A percentile compares a stretch with the other conserved stretches of the same genome.
phyloP scores from a whole-genome alignment of 2,329 filamentous ascomycete species.

The Trichoderma sp. region DNA sequence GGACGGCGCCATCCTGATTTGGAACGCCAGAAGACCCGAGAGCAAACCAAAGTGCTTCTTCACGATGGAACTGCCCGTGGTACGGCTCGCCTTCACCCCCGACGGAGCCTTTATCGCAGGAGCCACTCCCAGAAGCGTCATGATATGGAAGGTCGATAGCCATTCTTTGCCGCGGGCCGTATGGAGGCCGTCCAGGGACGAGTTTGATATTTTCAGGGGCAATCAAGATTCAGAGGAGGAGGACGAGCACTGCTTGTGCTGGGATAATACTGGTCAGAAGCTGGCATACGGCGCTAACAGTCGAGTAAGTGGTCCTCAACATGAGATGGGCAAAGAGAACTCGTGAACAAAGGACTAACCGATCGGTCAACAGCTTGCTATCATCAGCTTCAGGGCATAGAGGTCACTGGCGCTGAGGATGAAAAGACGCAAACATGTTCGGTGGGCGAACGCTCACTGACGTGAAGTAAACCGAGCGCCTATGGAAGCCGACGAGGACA shows the following conservation, averaged over 20 bases:
- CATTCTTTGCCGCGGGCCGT: conserved; percentile 60
- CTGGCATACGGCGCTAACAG: conserved; percentile 66
- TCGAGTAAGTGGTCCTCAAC: conserved; percentile 53
- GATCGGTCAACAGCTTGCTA: conserved; percentile 45
- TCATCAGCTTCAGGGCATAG: conserved; percentile 54
- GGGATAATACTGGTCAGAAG: conserved; percentile 64
- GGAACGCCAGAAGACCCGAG: conserved; percentile 60
- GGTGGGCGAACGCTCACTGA: conserved; percentile 2
- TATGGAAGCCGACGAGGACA: neutral
- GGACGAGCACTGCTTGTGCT: conserved; percentile 62
- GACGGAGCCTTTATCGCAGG: conserved; percentile 66
- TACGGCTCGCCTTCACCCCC: conserved; percentile 63
- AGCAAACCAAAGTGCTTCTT: conserved; percentile 61
- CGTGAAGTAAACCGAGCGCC: neutral
- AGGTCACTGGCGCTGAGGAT: neutral
- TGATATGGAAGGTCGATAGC: conserved; percentile 68
- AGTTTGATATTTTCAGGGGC: neutral
- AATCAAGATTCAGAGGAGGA: conserved; percentile 52
- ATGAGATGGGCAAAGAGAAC: neutral
- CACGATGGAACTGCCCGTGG: conserved; percentile 61
- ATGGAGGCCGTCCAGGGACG: conserved; percentile 59
- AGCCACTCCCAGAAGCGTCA: conserved; percentile 59
- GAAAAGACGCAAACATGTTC: conserved; percentile 1
- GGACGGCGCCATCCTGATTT: conserved; percentile 64
- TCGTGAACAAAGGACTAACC: neutral